Percentiles rank a stretch among this genome's conserved stretches.
Conservation (phyloP, 495 filamentous ascomycete species). For the Daldinia caldariorum region DNA sequence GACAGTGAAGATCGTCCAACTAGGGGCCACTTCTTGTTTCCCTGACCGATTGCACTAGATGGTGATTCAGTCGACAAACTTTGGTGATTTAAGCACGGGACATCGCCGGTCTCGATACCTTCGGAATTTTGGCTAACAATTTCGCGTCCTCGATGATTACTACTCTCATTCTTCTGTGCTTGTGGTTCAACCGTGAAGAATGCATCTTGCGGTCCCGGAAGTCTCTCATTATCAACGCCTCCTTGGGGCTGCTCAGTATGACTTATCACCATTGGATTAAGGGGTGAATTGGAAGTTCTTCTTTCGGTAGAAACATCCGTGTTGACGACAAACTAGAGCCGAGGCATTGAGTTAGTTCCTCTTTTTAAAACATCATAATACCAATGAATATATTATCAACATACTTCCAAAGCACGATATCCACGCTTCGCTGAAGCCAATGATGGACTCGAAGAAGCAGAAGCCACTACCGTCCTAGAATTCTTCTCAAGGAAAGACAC, state of each 20-base stretch:
- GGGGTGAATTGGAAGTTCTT: neutral
- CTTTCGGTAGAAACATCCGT: neutral
- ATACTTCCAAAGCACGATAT: neutral
- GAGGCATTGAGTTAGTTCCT: neutral
- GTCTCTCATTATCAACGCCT: neutral
- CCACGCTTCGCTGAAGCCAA: neutral
- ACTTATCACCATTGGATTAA: neutral
- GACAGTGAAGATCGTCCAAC: neutral
- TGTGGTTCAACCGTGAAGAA: neutral
- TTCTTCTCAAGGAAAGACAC: slow-evolving; percentile 1
- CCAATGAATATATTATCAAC: neutral
- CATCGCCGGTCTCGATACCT: too few relatives aligned
- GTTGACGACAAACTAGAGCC: neutral
- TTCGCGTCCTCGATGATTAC: neutral
- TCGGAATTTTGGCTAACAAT: neutral
- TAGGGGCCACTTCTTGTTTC: neutral
- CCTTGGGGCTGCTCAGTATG: neutral
- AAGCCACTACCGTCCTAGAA: neutral
- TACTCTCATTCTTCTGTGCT: neutral
- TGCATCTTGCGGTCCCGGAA: neutral
- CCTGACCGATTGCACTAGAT: too few relatives aligned
- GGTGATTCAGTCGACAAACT: too few relatives aligned
- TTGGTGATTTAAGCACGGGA: too few relatives aligned
- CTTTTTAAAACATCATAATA: too few relatives aligned
- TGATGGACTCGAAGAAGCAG: neutral